A percentile compares a stretch with the other conserved stretches of the same genome.
phyloP scores from a whole-genome alignment of 2,329 filamentous ascomycete species.

The Aspergillus latus region DNA sequence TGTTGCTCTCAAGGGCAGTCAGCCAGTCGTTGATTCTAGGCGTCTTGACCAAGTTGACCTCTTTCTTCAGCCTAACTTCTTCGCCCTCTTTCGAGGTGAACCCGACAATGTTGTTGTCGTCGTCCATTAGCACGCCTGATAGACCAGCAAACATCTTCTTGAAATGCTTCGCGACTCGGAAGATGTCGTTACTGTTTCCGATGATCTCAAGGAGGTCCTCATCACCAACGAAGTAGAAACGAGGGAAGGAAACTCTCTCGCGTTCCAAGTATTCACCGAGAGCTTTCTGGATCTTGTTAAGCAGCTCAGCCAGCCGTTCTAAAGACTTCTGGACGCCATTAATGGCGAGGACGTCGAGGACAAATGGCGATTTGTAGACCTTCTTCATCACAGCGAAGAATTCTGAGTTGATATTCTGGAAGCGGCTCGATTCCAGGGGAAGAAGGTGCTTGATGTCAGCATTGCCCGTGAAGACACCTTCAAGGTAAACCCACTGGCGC shows the following conservation, averaged over 20 bases:
- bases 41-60: constrained; percentile 88
- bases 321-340: constrained; percentile 93
- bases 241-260: constrained; percentile 93
- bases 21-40: constrained; percentile 99
- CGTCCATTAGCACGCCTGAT: constrained; percentile 85
- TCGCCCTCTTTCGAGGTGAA: constrained; percentile 97
- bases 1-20: constrained; percentile 83
- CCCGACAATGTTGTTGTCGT: constrained; percentile 83
- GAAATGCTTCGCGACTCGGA: constrained; percentile 96
- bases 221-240: constrained; percentile 99
- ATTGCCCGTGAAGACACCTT: constrained; percentile 98
- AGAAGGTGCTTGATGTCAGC: constrained; percentile 98
- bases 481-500: constrained; percentile 98
- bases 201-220: constrained; percentile 99
- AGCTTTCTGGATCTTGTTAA: constrained; percentile 99
- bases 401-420: constrained; percentile 99
- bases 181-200: constrained; percentile 95
- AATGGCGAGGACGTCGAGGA: constrained; percentile 94
- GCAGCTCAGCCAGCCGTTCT: constrained; percentile 89
- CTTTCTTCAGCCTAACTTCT: constrained; percentile 79
- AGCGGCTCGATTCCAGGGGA: constrained; percentile 92
- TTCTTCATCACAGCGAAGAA: constrained; percentile 99
- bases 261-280: constrained; percentile 97
- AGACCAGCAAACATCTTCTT: constrained; percentile 99
- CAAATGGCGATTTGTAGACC: constrained; percentile 92